phyloP scores from a whole-genome alignment of 2,329 filamentous ascomycete species.

The Reticulascus tulasneorum region DNA sequence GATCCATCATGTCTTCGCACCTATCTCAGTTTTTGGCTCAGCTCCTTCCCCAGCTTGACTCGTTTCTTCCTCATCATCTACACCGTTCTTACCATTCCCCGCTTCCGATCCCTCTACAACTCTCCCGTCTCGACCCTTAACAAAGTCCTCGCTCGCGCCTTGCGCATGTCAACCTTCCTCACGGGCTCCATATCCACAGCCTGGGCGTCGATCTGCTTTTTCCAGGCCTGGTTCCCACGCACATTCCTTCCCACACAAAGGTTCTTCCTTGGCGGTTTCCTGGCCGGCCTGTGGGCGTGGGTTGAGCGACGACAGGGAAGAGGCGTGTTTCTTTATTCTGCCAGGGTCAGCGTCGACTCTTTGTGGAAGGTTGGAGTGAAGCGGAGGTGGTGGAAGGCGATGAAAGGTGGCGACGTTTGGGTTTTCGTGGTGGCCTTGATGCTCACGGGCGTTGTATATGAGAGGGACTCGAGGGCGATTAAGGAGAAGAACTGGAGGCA shows the following conservation, averaged over 20 bases:
- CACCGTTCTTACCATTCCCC: slow-evolving; percentile 61
- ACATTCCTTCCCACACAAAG: slow-evolving; percentile 74
- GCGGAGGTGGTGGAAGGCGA: slow-evolving; percentile 78
- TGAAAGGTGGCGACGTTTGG: slow-evolving; percentile 78
- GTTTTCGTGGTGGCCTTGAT: slow-evolving; percentile 78
- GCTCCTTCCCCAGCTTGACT: slow-evolving; percentile 73
- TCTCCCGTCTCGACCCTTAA: slow-evolving; percentile 66
- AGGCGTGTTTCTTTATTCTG: slow-evolving; percentile 72
- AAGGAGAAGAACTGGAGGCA: slow-evolving; percentile 66
- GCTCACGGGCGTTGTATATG: slow-evolving; percentile 72
- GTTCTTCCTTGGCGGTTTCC: slow-evolving; percentile 83
- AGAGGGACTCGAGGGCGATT: slow-evolving; percentile 64
- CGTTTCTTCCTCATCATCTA: slow-evolving; percentile 76
- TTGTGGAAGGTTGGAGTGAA: slow-evolving; percentile 94
- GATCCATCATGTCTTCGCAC: slow-evolving; percentile 87
- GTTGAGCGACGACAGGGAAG: slow-evolving; percentile 63
- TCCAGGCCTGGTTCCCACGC: slow-evolving; percentile 74
- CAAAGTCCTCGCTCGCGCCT: slow-evolving; percentile 60
- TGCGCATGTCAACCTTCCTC: slow-evolving; percentile 72
- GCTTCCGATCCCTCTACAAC: slow-evolving; percentile 64
- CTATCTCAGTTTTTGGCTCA: slow-evolving; percentile 82
- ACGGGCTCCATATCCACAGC: slow-evolving; percentile 80
- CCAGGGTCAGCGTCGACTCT: slow-evolving; percentile 74
- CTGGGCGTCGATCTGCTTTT: slow-evolving; percentile 88
- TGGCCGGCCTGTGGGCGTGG: slow-evolving; percentile 82